These are phyloP conservation scores for Tetrapisispora namnaoensis DNA, from an alignment of 805 yeast species.

Conservation along the genomic window DNA sequence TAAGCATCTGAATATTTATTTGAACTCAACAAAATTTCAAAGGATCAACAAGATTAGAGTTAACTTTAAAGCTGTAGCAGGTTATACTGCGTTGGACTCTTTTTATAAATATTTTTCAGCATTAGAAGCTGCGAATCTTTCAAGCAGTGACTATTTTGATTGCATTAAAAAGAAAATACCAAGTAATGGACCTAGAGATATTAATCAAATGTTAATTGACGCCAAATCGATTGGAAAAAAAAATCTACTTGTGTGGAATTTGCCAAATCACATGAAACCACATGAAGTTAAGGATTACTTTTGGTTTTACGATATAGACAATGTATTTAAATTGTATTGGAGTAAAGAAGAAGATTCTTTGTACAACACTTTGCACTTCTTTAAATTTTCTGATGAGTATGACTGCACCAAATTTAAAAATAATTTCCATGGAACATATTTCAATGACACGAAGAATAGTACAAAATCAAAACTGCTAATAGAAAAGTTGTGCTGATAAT, in stretches of 20 bases:
- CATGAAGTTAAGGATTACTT: slow-evolving; percentile 13
- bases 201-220: not conserved
- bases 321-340: slow-evolving; percentile 21
- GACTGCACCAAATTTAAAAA: slow-evolving; percentile 45
- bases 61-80: slow-evolving; percentile 7
- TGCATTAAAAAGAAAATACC: not conserved
- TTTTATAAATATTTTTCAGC: slow-evolving; percentile 6
- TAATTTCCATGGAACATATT: slow-evolving; percentile 39
- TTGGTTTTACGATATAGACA: slow-evolving; percentile 26
- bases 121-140: slow-evolving; percentile 17
- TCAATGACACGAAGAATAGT: slow-evolving; percentile 6
- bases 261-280: slow-evolving; percentile 16
- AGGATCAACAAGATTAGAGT: slow-evolving; percentile 15
- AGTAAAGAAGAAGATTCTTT: slow-evolving; percentile 10
- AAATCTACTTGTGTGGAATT: slow-evolving; percentile 24
- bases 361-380: slow-evolving; percentile 15
- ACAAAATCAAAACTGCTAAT: slow-evolving; percentile 13
- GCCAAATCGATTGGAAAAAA: slow-evolving; percentile 13
- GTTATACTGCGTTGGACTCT: not conserved
- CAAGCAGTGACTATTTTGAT: slow-evolving; percentile 11
- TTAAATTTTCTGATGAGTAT: slow-evolving; percentile 33
- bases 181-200: not conserved
- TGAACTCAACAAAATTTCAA: slow-evolving; percentile 8
- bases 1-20: slow-evolving; percentile 9
- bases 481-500: slow-evolving; percentile 10